These are phyloP conservation scores for Pseudogymnoascus sp. DNA, from an alignment of 2,329 filamentous ascomycete species.

Conservation along the genomic window DNA sequence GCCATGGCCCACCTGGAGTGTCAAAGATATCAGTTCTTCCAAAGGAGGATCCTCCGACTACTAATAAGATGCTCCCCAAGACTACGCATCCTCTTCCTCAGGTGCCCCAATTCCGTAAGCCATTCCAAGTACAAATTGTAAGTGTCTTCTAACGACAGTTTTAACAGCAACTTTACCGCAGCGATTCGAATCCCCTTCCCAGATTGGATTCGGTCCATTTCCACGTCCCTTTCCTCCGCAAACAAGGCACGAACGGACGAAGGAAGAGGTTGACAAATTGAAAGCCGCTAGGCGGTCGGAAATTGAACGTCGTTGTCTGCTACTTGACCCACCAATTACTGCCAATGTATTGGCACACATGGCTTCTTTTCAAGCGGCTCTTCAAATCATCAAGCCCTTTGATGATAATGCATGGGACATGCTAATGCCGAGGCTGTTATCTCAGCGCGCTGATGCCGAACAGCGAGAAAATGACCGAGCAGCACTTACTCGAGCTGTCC, in stretches of 20 bases:
- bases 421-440: conserved; percentile 58
- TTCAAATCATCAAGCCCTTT: conserved; percentile 61
- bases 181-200: conserved; percentile 27
- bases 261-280: conserved; percentile 55
- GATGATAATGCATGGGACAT: conserved; percentile 64
- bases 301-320: conserved; percentile 63
- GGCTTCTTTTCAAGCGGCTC: conserved; percentile 65
- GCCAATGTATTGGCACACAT: conserved; percentile 59
- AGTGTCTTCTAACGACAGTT: background rate
- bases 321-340: conserved; percentile 58
- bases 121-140: background rate
- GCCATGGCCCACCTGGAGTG: background rate
- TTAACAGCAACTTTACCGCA: conserved; percentile 14
- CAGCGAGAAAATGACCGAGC: conserved; percentile 40
- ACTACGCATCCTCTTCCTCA: background rate
- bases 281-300: conserved; percentile 59
- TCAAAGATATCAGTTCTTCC: background rate
- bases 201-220: conserved; percentile 23
- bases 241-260: conserved; percentile 44
- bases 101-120: conserved; percentile 2
- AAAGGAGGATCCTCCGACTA: background rate
- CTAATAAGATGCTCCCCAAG: background rate
- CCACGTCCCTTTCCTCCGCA: conserved; percentile 20
- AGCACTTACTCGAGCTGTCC: conserved; percentile 29
- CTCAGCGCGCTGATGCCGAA: conserved; percentile 60